Base-by-base conservation (phyloP, 331 rosid species). In the Phaseolus coccineus region DNA sequence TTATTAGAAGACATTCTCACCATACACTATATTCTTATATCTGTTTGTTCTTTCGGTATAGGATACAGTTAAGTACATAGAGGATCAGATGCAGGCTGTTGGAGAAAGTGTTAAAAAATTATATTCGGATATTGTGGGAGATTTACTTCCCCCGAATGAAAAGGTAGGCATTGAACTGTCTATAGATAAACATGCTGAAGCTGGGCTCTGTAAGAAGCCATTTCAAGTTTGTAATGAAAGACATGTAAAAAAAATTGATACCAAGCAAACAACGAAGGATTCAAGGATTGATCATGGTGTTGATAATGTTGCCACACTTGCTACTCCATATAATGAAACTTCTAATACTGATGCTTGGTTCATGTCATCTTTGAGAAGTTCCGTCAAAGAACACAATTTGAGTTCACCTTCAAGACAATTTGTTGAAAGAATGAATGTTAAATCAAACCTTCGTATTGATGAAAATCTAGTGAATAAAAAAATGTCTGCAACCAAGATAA, bases 61-160 rank as follows among this genome's bases (percentile, higher is more conserved):
- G 98, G 99, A 95, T 73, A 85, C 98, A 0, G 92, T 90, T 74
- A 89, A 90, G 69, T 95, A 91, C 86, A 86, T 95, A 10, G 97
- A 92, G 90, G 82, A 87, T 87, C 97, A 92, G 81, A 92, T 91
- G 85, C 93, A 87, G 81, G 83, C 80, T 74, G 99, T 95, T 47
- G 97, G 98, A 67, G 88, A 77, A 58, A 91, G 82, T 74, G 93
- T 95, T 72, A 95, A 87, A 80, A 89, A 82, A 89, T 86, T 94
- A 71, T 94, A 88, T 80, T 89, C 90, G 5, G 98, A 92, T 74
- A 87, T 93, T 11, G 9, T 95, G 84, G 85, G 69, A 78, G 98
- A 95, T 88, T 78, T 93, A 57, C 80, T 88, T 65, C 85, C 88
- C 44, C 87, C 94, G 62, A 89, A 88, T 76, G 85, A 82, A 63